phyloP scores from a whole-genome alignment of 345 rosid species.

The Pelargonium nanum region DNA sequence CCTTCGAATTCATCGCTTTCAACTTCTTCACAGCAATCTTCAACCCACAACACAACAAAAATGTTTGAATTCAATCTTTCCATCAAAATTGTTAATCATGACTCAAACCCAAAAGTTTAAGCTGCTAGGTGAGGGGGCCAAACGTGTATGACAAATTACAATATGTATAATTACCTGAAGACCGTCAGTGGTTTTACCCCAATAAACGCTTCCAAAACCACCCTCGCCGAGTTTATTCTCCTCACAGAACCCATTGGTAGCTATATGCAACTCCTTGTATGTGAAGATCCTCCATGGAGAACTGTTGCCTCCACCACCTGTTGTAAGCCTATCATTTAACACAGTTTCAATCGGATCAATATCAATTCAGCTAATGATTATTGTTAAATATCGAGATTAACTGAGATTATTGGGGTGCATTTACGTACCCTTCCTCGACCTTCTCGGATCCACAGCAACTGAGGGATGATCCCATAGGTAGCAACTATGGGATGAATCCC shows the following conservation, averaged over 20 bases:
- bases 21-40: constrained; percentile 64
- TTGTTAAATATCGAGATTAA: neutral
- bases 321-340: constrained; percentile 9
- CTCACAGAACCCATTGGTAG: constrained; percentile 64
- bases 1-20: constrained; percentile 61
- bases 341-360: constrained; percentile 2
- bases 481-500: neutral
- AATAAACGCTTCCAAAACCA: constrained; percentile 63
- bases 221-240: constrained; percentile 54
- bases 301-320: constrained; percentile 16
- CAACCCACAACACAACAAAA: neutral
- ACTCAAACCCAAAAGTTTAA: too few relatives aligned
- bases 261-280: constrained; percentile 49
- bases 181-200: constrained; percentile 65
- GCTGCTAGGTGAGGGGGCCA: too few relatives aligned
- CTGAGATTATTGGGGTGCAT: neutral
- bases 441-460: constrained; percentile 39
- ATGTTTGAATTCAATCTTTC: too few relatives aligned
- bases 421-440: constrained; percentile 38
- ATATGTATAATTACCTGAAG: constrained; percentile 30
- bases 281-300: constrained; percentile 61
- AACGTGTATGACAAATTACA: too few relatives aligned
- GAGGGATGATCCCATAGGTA: constrained; percentile 40
- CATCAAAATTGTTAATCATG: too few relatives aligned
- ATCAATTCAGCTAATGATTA: too few relatives aligned